Evolutionary conservation across 208 protist genomes (phyloP).

Genomic region (Sergeia podlipaevii): DNA sequence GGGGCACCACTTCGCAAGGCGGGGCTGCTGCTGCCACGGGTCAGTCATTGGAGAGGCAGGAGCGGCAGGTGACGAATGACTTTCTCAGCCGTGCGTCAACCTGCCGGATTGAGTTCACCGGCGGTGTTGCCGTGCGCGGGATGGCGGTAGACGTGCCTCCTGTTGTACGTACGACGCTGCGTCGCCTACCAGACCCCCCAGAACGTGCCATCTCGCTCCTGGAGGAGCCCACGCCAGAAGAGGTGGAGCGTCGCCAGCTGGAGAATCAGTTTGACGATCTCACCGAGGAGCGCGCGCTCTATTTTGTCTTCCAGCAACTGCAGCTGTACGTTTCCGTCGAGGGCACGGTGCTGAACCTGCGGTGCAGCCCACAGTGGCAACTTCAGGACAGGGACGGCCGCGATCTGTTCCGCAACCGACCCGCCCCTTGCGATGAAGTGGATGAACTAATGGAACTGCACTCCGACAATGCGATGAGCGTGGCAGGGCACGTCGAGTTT

Average conservation of each 20-base stretch:
- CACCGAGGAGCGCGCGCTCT: slow-evolving; percentile 75
- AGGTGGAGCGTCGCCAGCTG: slow-evolving; percentile 50
- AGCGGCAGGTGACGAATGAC: slow-evolving; percentile 16
- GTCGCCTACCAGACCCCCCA: slow-evolving; percentile 47
- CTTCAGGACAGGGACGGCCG: slow-evolving; percentile 32
- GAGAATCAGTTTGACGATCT: slow-evolving; percentile 80
- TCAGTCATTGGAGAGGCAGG: slow-evolving; percentile 1
- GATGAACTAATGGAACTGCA: slow-evolving; percentile 7
- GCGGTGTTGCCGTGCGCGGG: slow-evolving; percentile 55
- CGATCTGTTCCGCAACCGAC: slow-evolving; percentile 30
- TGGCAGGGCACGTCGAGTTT: slow-evolving; percentile 20
- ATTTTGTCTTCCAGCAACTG: slow-evolving; percentile 60
- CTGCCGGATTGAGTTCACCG: slow-evolving; percentile 59
- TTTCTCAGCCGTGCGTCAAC: slow-evolving; percentile 31
- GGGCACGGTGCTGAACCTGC: slow-evolving; percentile 57
- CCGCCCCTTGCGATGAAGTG: not conserved
- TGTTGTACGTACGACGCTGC: slow-evolving; percentile 56
- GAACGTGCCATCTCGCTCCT: slow-evolving; percentile 51
- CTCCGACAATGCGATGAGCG: slow-evolving; percentile 22
- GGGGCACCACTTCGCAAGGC: too few species aligned
- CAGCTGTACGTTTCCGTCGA: slow-evolving; percentile 83
- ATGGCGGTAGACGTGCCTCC: slow-evolving; percentile 66
- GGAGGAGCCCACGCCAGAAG: slow-evolving; percentile 56
- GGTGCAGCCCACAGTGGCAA: slow-evolving; percentile 51
- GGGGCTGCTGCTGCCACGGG: too few species aligned